phyloP scores from a whole-genome alignment of 257 asterid species.

The Buddleja alternifolia region DNA sequence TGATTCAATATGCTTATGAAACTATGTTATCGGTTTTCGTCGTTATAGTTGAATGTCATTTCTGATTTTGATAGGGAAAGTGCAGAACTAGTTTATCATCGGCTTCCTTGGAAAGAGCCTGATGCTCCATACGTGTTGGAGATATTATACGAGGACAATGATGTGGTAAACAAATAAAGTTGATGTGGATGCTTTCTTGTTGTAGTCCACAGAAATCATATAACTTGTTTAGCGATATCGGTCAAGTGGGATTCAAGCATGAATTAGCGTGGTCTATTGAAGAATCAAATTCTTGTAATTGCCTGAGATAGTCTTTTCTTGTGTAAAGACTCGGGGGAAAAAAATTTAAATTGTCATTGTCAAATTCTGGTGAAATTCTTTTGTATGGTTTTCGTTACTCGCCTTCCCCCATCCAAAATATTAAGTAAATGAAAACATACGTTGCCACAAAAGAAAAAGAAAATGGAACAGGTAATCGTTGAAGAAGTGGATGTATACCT shows the following conservation, averaged over 20 bases:
- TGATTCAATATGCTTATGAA: slow-evolving; percentile 17
- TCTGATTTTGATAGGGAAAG: slow-evolving; percentile 50
- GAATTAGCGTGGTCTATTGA: slow-evolving; percentile 18
- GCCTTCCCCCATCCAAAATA: not conserved
- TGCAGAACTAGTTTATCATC: slow-evolving; percentile 68
- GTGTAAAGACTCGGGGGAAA: not conserved
- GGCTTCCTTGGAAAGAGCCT: slow-evolving; percentile 96
- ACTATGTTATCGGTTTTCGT: not conserved
- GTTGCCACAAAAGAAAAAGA: not conserved
- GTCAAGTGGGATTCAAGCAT: not conserved
- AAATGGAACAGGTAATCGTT: not conserved
- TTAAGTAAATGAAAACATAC: not conserved
- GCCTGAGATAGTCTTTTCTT: not conserved
- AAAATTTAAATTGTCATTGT: not conserved
- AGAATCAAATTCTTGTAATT: not conserved
- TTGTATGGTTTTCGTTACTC: not conserved
- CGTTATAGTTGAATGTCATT: not conserved
- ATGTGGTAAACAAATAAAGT: slow-evolving; percentile 56
- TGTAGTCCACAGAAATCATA: not conserved
- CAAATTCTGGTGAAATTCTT: not conserved
- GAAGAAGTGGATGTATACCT: slow-evolving; percentile 2
- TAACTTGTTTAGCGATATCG: slow-evolving; percentile 2
- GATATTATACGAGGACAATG: slow-evolving; percentile 69
- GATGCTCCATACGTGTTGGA: slow-evolving; percentile 79
- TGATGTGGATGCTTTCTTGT: slow-evolving; percentile 13